Percentiles rank a stretch among this genome's conserved stretches.
These are phyloP conservation scores for Syncephalastrum racemosum DNA, from an alignment of 371 early-diverging fungal species.

Conservation along the genomic window DNA sequence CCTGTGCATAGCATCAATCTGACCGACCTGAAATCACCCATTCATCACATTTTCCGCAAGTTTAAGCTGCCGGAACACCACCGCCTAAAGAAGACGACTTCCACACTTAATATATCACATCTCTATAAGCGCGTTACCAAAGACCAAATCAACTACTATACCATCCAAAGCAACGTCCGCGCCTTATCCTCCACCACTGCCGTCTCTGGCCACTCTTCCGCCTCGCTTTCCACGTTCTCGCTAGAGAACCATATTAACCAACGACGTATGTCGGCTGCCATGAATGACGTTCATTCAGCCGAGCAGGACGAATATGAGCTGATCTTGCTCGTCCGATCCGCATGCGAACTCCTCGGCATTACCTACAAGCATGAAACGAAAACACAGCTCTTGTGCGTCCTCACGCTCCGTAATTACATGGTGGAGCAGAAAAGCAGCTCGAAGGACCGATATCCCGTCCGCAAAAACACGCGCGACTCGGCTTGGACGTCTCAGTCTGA, in stretches of 20 bases:
- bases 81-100: constrained; percentile 29
- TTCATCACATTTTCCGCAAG: constrained; percentile 33
- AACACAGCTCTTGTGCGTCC: constrained; percentile 34
- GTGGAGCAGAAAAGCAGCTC: constrained; percentile 16
- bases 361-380: constrained; percentile 35
- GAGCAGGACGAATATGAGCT: constrained; percentile 38
- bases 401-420: constrained; percentile 35
- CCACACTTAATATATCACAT: constrained; percentile 33
- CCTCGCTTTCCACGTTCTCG: constrained; percentile 14
- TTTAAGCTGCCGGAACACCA: constrained; percentile 17
- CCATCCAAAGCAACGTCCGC: constrained; percentile 34
- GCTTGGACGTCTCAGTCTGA: constrained; percentile 3
- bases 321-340: constrained; percentile 34
- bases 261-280: neutral
- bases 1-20: constrained; percentile 18
- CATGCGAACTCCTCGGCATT: constrained; percentile 44
- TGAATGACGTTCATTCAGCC: neutral
- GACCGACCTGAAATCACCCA: constrained; percentile 26
- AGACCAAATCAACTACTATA: constrained; percentile 42
- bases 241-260: constrained; percentile 10
- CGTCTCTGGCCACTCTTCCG: constrained; percentile 14
- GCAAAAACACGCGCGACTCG: neutral
- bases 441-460: neutral
- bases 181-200: constrained; percentile 29
- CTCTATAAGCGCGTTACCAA: constrained; percentile 38